phyloP scores from a whole-genome alignment of 192 early-diverging fungal species.

The Mortierella hygrophila region DNA sequence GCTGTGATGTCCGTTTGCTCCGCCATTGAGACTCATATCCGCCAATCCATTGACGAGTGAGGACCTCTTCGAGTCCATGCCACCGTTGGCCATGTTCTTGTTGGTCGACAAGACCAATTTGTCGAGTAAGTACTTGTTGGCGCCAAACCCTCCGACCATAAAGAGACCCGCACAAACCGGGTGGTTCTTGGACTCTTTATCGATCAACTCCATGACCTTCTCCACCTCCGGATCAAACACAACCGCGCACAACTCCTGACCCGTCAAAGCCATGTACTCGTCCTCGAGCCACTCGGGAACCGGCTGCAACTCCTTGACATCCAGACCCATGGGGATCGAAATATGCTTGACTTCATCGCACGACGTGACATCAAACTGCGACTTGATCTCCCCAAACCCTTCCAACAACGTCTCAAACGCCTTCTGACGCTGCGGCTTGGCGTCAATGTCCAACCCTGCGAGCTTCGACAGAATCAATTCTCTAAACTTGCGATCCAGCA shows the following conservation, averaged over 20 bases:
- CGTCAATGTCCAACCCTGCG: conserved; percentile 27
- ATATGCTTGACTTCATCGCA: conserved; percentile 47
- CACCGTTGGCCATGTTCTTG: neutral
- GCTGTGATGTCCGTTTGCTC: neutral
- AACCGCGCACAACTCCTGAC: conserved; percentile 55
- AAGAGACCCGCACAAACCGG: conserved; percentile 59
- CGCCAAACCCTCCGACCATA: conserved; percentile 66
- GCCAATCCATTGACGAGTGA: conserved; percentile 6
- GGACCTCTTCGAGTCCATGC: conserved; percentile 8
- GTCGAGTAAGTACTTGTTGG: conserved; percentile 60
- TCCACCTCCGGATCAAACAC: conserved; percentile 65
- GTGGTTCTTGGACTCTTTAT: conserved; percentile 47
- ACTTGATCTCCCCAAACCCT: conserved; percentile 50
- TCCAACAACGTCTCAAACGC: conserved; percentile 53
- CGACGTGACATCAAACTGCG: conserved; percentile 48
- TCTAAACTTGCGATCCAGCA: conserved; percentile 40
- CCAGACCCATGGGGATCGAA: conserved; percentile 49
- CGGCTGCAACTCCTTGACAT: conserved; percentile 50
- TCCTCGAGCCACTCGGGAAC: conserved; percentile 55
- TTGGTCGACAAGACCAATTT: conserved; percentile 11
- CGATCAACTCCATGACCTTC: conserved; percentile 54
- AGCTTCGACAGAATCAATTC: conserved; percentile 27
- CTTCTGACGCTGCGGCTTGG: conserved; percentile 39
- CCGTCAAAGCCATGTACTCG: conserved; percentile 54
- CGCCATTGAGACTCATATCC: conserved; percentile 38